Evolutionary conservation across 1,139 yeast species (phyloP), one percentile per base, ranked within the genome.

Genomic region (Kazachstania sp.): DNA sequence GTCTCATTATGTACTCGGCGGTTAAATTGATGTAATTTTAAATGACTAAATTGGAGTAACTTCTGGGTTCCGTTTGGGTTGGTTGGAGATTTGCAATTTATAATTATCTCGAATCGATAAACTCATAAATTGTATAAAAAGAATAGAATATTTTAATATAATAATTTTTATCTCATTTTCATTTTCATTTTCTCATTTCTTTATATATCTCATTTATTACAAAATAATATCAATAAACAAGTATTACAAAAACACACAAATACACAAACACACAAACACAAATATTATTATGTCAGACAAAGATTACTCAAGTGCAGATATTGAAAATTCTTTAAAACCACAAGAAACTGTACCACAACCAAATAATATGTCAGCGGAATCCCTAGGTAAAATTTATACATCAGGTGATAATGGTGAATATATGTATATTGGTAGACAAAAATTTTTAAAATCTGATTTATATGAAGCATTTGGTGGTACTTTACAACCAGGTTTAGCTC

Each of bases 341-440:
- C 23, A 36, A n/a, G 44, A 42, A 20, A 42, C 44, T 36, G 23
- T 40, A 20, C 43, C 43, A n/a, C 18, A 16, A 20, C 43, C 43
- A 34, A 16, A 16, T n/a, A 42, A 32, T 37, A 23, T 18, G 15
- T 45, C 54, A 3, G 18, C 38, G 8, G 55, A 51, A 8, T 66
- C 55, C 52, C 61, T 55, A 18, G 54, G 55, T 30, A 54, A 50
- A 45, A 50, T 56, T 41, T 56, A 49, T 47, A 66, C 71, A 0
- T 53, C 63, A 1, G 69, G 67, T 39, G 57, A 61, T 41, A 75
- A 72, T 39, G 53, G 80, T 39, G 79, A 79, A 39, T 79, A 72
- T 58, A 69, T 82, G 49, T 77, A 71, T 49, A 70, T 82, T 46
- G 88, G 86, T 32, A 75, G 75, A 55, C 79, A 80, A 58, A 77